These are phyloP conservation scores for Draba incana DNA, from an alignment of 345 rosid genomes.

Conservation along the genomic window DNA sequence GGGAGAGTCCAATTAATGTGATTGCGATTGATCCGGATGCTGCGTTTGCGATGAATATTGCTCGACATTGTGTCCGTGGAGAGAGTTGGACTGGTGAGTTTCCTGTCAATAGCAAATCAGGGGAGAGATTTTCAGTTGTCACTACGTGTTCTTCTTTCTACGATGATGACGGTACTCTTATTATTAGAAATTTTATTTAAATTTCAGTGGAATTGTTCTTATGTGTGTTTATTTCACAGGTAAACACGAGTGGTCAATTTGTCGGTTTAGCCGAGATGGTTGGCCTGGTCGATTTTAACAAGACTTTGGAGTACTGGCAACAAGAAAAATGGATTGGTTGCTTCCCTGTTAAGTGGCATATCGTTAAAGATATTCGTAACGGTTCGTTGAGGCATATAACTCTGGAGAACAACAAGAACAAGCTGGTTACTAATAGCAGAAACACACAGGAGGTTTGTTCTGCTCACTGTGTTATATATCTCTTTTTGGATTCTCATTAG, in stretches of 20 bases:
- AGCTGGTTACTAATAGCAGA: constrained; percentile 81
- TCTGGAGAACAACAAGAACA: constrained; percentile 83
- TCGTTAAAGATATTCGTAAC: constrained; percentile 77
- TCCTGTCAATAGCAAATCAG: constrained; percentile 77
- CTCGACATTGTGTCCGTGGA: constrained; percentile 58
- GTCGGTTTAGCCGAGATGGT: constrained; percentile 87
- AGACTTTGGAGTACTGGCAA: constrained; percentile 77
- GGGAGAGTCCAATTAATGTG: constrained; percentile 67
- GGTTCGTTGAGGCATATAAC: constrained; percentile 69
- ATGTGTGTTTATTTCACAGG: constrained; percentile 49
- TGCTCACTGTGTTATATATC: neutral
- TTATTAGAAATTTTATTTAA: too few relatives aligned
- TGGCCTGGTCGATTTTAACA: constrained; percentile 71
- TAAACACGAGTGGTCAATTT: constrained; percentile 82
- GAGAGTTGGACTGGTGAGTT: constrained; percentile 94
- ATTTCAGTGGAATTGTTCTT: neutral
- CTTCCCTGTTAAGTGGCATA: constrained; percentile 86
- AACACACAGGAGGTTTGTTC: constrained; percentile 79
- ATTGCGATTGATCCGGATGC: constrained; percentile 66
- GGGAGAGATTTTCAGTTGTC: constrained; percentile 61
- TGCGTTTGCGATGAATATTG: constrained; percentile 54
- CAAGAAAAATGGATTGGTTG: constrained; percentile 88
- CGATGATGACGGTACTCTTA: constrained; percentile 70
- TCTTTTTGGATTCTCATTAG: neutral
- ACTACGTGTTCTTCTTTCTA: constrained; percentile 76